A percentile compares a stretch with the other conserved stretches of the same genome.
These are phyloP conservation scores for Mucor plumbeus DNA, from an alignment of 371 early-diverging fungal species.

Conservation along the genomic window DNA sequence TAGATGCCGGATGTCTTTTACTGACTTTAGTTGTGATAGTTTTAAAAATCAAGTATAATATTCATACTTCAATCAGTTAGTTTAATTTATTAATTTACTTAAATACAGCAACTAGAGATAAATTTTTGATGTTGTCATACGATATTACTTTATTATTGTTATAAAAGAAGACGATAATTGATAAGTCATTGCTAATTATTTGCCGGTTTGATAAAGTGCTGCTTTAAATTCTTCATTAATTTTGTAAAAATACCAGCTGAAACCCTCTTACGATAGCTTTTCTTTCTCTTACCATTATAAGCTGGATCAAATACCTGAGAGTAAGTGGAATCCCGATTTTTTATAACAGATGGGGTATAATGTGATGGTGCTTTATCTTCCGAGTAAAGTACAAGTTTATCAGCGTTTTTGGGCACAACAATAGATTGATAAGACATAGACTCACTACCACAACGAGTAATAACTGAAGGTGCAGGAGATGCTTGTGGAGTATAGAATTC, in stretches of 20 bases:
- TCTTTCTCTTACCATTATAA: neutral
- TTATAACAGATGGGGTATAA: neutral
- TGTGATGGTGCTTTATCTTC: neutral
- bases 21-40: too few relatives aligned
- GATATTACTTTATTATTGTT: too few relatives aligned
- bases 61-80: too few relatives aligned
- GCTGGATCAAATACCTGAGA: conserved; percentile 13
- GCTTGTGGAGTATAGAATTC: neutral
- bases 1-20: too few relatives aligned
- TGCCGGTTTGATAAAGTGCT: conserved; percentile 10
- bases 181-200: neutral
- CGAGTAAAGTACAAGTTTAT: conserved; percentile 7
- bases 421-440: conserved; percentile 6
- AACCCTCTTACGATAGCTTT: neutral
- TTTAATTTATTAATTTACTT: too few relatives aligned
- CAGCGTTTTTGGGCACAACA: conserved; percentile 3
- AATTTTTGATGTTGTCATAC: neutral
- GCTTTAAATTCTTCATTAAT: conserved; percentile 16
- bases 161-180: too few relatives aligned
- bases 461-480: neutral
- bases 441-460: neutral
- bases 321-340: neutral
- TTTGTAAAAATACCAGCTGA: neutral
- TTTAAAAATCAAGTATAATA: too few relatives aligned
- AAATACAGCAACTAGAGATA: too few relatives aligned